Conservation (phyloP, 768 basidiomycete genomes). For the Auricularia heimuer region DNA sequence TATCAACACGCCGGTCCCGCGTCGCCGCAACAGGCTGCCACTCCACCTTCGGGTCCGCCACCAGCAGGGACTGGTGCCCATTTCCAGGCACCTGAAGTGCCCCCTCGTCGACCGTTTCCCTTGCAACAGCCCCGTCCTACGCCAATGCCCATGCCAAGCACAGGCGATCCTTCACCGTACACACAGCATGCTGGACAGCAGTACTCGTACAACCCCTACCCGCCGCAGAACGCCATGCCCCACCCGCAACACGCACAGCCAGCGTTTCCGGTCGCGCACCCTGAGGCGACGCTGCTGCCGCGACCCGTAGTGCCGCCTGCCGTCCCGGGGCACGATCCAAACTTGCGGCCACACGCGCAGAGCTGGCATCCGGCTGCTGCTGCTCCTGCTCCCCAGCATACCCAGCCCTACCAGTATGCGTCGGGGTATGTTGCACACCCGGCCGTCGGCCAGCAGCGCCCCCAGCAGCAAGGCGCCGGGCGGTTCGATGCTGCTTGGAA, state of each 20-base stretch:
- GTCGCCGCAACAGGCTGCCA: background rate
- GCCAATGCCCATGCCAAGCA: background rate
- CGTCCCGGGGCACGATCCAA: constrained; percentile 10
- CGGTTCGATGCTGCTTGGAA: constrained; percentile 35
- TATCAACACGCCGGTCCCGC: background rate
- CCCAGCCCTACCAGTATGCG: constrained; percentile 2
- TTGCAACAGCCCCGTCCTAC: constrained; percentile 1
- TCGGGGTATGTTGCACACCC: constrained; percentile 8
- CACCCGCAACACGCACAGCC: background rate
- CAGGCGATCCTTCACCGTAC: background rate
- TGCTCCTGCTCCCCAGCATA: background rate
- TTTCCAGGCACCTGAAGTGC: background rate
- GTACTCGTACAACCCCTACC: background rate
- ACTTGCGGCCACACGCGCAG: background rate
- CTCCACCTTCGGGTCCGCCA: constrained; percentile 3
- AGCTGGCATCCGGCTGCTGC: background rate
- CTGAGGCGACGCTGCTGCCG: constrained; percentile 4
- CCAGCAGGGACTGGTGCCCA: background rate
- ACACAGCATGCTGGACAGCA: background rate
- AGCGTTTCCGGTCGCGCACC: background rate
- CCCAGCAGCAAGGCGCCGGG: constrained; percentile 8
- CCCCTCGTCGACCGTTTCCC: background rate
- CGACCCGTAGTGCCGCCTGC: constrained; percentile 8
- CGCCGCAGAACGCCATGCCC: background rate
- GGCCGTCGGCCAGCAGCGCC: constrained; percentile 5